Conservation (phyloP, 495 filamentous ascomycete species). For the Umbilicaria muhlenbergii region DNA sequence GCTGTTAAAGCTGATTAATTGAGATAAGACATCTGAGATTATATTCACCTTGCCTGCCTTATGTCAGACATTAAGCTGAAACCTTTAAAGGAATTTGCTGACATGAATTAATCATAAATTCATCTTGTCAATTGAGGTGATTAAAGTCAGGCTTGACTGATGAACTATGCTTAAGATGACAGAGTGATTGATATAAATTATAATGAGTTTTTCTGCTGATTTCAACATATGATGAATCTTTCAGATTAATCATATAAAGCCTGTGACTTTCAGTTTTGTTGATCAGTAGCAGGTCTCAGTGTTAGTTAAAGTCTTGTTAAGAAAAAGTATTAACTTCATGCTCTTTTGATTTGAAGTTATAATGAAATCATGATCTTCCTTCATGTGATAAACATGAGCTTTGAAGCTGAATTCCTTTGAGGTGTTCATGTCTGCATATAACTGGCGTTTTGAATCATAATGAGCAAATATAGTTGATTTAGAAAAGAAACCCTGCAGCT, state of each 20-base stretch:
- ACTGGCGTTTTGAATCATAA: too few relatives aligned
- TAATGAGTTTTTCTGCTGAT: too few relatives aligned
- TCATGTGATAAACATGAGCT: background rate
- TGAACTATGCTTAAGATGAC: too few relatives aligned
- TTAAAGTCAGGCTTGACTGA: too few relatives aligned
- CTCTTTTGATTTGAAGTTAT: background rate
- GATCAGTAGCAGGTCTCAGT: background rate
- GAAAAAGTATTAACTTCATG: background rate
- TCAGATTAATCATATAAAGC: background rate
- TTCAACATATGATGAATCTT: too few relatives aligned
- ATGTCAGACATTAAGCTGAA: background rate
- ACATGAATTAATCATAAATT: background rate
- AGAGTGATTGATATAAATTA: too few relatives aligned
- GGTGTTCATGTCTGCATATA: too few relatives aligned
- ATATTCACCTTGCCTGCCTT: background rate
- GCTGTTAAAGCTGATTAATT: too few relatives aligned
- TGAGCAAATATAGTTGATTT: too few relatives aligned
- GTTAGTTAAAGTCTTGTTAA: background rate
- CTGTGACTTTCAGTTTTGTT: background rate
- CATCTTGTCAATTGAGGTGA: too few relatives aligned
- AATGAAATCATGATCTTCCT: too few relatives aligned
- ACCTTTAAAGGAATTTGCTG: background rate
- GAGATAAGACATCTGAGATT: background rate
- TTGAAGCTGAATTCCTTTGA: background rate
- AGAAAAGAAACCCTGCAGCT: too few relatives aligned